Base-by-base conservation (phyloP, 2,329 filamentous ascomycete species). In the Ophioceras dolichostomum region DNA sequence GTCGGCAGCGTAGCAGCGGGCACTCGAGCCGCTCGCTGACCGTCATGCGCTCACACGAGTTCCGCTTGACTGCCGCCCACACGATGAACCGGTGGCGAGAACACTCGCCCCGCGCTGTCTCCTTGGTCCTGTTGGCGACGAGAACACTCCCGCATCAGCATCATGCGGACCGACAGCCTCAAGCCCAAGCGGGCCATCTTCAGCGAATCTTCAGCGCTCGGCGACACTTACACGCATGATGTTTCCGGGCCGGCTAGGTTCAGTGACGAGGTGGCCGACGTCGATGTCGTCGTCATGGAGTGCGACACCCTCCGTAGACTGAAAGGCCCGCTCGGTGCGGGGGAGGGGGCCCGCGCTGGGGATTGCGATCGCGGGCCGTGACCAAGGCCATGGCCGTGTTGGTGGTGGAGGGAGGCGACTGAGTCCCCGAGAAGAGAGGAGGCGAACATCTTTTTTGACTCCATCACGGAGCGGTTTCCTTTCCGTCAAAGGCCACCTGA, bases 31-130 rank as follows among this genome's bases (percentile, higher is more conserved):
- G 64, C 43, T 73, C 65, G 45, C 59, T 60, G 18, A 57, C 48
- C 8, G 60, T 62, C 59, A 72, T 68, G 37, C 58, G 61, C 30
- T 51, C 43, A 37, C 60, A 69, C 21, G 56, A 59, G 52, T 73
- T 74, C 46, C 69, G 67, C 50, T 68, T 66, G 43, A 72, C 59
- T 32, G 70, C 70, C 24, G 62, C 64, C 70, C 70, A 74, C 36
- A 69, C 66, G 45, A 74, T 65, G 52, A 75, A 75, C 40, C 65
- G 58, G 46, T 73, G 61, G 32, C 67, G 58, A 16, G 64, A 65
- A 47, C 70, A 73, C 46, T 70, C 66, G 41, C 70, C 61, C 21
- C 55, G 57, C 10, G 59, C 53, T 17, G 60, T 62, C 33, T 64
- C 59, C 42, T 61, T 62, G 44, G 59, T 60, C 32, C 68, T 71